These are phyloP conservation scores for Flaveria linearis DNA, from an alignment of 129 eudicot genomes.

Conservation along the genomic window DNA sequence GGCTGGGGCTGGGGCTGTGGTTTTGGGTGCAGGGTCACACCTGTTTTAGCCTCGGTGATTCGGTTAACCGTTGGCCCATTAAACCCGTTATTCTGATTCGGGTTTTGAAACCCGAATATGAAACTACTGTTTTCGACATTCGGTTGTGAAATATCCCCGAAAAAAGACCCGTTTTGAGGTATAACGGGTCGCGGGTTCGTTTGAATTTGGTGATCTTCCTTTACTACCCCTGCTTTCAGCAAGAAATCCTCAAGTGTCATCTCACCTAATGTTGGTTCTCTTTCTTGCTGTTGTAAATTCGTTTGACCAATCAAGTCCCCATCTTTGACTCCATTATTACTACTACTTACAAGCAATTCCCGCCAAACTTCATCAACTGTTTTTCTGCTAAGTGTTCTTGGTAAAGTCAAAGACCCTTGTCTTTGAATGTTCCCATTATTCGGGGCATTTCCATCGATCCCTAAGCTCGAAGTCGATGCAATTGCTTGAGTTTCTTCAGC, in stretches of 20 bases:
- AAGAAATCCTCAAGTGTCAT: constrained; percentile 87
- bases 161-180: constrained; percentile 41
- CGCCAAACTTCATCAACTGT: constrained; percentile 94
- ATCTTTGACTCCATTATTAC: constrained; percentile 43
- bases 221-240: constrained; percentile 73
- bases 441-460: constrained; percentile 31
- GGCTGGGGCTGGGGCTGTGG: constrained; percentile 35
- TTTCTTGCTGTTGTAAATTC: constrained; percentile 44
- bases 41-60: constrained; percentile 34
- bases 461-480: constrained; percentile 45
- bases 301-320: constrained; percentile 40
- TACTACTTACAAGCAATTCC: constrained; percentile 51
- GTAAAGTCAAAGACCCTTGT: constrained; percentile 82
- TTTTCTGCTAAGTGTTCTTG: constrained; percentile 84
- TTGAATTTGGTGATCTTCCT: constrained; percentile 54
- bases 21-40: constrained; percentile 43
- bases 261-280: constrained; percentile 77
- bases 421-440: constrained; percentile 42
- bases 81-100: constrained; percentile 46
- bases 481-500: constrained; percentile 76
- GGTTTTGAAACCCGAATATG: constrained; percentile 59
- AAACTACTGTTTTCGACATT: constrained; percentile 40
- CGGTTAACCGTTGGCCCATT: constrained; percentile 40
- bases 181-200: background rate
- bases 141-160: constrained; percentile 38